Percentiles rank a stretch among this genome's conserved stretches.
Conservation (phyloP, 2,329 filamentous ascomycete genomes). For the Pseudogymnoascus sp. region DNA sequence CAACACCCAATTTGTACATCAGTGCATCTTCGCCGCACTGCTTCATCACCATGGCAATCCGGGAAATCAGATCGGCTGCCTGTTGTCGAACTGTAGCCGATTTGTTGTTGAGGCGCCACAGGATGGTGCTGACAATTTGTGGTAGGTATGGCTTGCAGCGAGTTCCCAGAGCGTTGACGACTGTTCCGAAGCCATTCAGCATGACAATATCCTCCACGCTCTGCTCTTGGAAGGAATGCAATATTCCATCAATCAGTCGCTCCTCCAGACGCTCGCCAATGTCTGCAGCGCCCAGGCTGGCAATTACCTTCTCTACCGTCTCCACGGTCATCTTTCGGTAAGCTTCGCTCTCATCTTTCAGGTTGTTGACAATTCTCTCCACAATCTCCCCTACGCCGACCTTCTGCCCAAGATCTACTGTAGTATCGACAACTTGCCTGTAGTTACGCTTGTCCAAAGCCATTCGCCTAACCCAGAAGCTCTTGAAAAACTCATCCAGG, state of each 20-base stretch:
- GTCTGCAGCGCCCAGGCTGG: constrained; percentile 85
- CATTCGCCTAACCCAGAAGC: constrained; percentile 97
- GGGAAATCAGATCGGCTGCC: constrained; percentile 89
- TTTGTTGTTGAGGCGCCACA: constrained; percentile 97
- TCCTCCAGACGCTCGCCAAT: constrained; percentile 90
- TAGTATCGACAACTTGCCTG: constrained; percentile 94
- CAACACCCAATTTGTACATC: constrained; percentile 89
- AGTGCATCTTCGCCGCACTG: constrained; percentile 94
- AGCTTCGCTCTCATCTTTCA: constrained; percentile 96
- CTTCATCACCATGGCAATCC: constrained; percentile 98
- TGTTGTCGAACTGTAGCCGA: constrained; percentile 94
- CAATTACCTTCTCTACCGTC: constrained; percentile 93
- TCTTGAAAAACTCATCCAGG: constrained; percentile 94
- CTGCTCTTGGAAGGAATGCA: constrained; percentile 96
- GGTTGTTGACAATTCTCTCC: constrained; percentile 83
- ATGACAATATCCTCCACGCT: constrained; percentile 93
- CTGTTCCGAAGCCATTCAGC: constrained; percentile 94
- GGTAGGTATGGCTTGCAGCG: constrained; percentile 94
- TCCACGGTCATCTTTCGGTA: constrained; percentile 99
- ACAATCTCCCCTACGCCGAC: constrained; percentile 95
- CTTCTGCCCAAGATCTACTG: constrained; percentile 93
- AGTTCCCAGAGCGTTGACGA: constrained; percentile 88
- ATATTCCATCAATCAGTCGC: constrained; percentile 85
- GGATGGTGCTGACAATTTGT: constrained; percentile 92
- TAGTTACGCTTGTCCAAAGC: constrained; percentile 97